Percentiles rank a stretch among this genome's conserved stretches.
Conservation (phyloP, 805 yeast species). For the Ogataea nonfermentans region DNA sequence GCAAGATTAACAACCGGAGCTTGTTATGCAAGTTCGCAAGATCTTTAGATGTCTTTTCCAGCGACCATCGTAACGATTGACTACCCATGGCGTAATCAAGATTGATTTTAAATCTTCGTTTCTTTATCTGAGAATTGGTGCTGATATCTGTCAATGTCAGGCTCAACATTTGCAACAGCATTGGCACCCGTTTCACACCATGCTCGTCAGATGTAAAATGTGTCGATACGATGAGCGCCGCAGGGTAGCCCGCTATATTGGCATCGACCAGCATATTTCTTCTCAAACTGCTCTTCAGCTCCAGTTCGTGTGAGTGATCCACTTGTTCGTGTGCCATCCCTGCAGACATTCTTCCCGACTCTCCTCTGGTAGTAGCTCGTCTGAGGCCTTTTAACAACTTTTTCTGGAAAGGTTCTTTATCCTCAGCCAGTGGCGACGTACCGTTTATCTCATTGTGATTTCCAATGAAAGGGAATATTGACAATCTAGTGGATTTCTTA, state of each 20-base stretch:
- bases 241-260: constrained; percentile 66
- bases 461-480: constrained; percentile 20
- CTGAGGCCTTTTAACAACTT: constrained; percentile 21
- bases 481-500: constrained; percentile 12
- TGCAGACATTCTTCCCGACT: constrained; percentile 12
- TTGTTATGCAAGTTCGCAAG: constrained; percentile 68
- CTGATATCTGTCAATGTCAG: constrained; percentile 57
- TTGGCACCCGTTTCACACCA: constrained; percentile 77
- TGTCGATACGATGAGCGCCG: constrained; percentile 71
- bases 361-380: constrained; percentile 17
- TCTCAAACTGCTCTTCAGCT: constrained; percentile 25
- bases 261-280: constrained; percentile 43
- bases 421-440: constrained; percentile 9
- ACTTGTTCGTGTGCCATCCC: constrained; percentile 10
- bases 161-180: constrained; percentile 70
- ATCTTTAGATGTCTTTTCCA: constrained; percentile 70
- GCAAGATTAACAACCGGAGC: constrained; percentile 54
- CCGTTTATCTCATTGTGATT: neutral
- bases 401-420: constrained; percentile 19
- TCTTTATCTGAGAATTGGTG: constrained; percentile 38
- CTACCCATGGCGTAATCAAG: constrained; percentile 90
- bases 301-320: constrained; percentile 23
- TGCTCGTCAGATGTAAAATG: constrained; percentile 73
- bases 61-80: constrained; percentile 74
- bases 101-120: constrained; percentile 57